These are phyloP conservation scores for Trypanosoma brucei DNA, from an alignment of 208 protist genomes.

Conservation along the genomic window DNA sequence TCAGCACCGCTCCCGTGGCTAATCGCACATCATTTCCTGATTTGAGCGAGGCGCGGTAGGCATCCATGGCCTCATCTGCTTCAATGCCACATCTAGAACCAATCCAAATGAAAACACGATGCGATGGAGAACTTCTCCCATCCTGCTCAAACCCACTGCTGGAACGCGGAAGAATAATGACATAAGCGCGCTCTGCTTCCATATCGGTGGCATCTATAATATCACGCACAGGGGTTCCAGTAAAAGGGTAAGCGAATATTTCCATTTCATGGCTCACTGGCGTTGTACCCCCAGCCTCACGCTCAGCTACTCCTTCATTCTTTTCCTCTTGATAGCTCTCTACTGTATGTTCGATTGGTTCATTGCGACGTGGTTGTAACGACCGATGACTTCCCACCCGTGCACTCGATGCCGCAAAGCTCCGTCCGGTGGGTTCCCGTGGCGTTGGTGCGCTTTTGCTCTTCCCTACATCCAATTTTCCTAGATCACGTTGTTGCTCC, in stretches of 20 bases:
- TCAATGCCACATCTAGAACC: slow-evolving; percentile 27
- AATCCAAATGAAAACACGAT: slow-evolving; percentile 53
- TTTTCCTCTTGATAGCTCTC: neutral
- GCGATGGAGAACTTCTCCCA: neutral
- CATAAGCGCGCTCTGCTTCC: slow-evolving; percentile 43
- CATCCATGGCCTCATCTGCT: slow-evolving; percentile 20
- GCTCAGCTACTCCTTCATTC: neutral
- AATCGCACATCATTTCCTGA: slow-evolving; percentile 17
- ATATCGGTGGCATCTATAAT: slow-evolving; percentile 56
- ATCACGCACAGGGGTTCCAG: slow-evolving; percentile 12
- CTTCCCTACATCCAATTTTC: neutral
- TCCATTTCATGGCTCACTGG: neutral
- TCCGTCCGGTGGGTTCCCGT: neutral
- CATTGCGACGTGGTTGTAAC: no score
- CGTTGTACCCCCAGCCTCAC: neutral
- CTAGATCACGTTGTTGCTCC: slow-evolving; percentile 9
- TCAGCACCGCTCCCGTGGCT: slow-evolving; percentile 15
- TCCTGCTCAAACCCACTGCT: neutral
- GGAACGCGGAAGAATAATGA: slow-evolving; percentile 33
- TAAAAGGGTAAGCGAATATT: slow-evolving; percentile 46
- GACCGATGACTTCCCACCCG: no score
- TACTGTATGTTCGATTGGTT: neutral
- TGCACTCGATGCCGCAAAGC: no score
- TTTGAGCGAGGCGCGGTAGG: slow-evolving; percentile 19
- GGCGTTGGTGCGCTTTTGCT: neutral